Evolutionary conservation across 129 eudicot genomes (phyloP), one percentile per base, ranked within the genome.

Genomic region (Pittosporum tobira): DNA sequence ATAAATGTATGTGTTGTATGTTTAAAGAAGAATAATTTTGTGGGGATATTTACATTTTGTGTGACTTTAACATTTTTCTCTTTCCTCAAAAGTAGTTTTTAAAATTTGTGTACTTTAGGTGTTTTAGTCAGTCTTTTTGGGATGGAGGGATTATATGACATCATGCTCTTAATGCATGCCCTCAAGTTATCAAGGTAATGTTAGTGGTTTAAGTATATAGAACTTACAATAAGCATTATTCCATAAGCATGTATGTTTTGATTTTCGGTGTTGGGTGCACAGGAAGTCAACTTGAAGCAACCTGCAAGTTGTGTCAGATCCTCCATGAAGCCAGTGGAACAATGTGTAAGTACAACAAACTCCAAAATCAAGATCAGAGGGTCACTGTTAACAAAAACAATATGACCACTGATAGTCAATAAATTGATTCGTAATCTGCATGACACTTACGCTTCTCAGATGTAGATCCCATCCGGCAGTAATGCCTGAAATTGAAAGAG

Each of bases 201-300:
- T 40, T 5, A 3, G 4, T 26, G 43, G 19, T 56, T 26, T 20
- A 31, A 44, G 62, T 23, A 29, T 51, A 66, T 25, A 64, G 44
- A 56, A 71, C 96, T 83, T 79, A 93, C 99, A 28, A 93, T 79
- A 56, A 93, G 85, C 83, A 93, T 70, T 63, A 78, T 83, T 51
- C 99, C 99, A 68, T 93, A 93, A 24, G 91, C 90, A 56, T 84
- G 94, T 70, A 93, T 81, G 73, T 93, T 87, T 75, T 93, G 99
- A 65, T 64, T 74, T 55, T 78, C 81, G 22, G 94, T 71, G 56
- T 73, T 76, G 46, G 76, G 44, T 45, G 71, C 46, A 40, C 99
- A 93, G 49, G 94, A 63, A 19, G 96, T 80, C 84, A 93, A 69
- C 79, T 71, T 83, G 67, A 78, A 93, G 77, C 99, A 93, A 65